Evolutionary conservation across 2,329 filamentous ascomycete species (phyloP).

Genomic region (Rugonectria rugulosa): DNA sequence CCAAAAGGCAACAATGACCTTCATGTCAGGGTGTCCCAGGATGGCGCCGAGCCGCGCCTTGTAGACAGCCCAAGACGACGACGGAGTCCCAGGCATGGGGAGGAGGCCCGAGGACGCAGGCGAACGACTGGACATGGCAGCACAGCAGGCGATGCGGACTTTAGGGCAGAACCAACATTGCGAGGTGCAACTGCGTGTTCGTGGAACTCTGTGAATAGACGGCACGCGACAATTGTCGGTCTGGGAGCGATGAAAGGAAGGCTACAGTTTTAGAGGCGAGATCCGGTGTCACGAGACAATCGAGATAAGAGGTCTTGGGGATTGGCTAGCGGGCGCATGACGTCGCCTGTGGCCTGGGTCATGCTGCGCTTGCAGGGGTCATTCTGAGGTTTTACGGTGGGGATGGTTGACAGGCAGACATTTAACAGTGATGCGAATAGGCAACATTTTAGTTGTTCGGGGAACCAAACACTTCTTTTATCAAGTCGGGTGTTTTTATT

Average conservation of each 20-base stretch:
- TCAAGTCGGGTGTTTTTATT: too few relatives aligned
- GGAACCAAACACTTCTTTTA: too few relatives aligned
- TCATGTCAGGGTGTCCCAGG: constrained; percentile 72
- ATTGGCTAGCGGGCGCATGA: background rate
- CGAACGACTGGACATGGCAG: constrained; percentile 46
- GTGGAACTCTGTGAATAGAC: background rate
- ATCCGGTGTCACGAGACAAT: background rate
- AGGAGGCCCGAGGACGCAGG: constrained; percentile 56
- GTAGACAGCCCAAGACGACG: constrained; percentile 78
- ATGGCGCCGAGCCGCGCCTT: constrained; percentile 68
- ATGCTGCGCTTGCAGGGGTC: too few relatives aligned
- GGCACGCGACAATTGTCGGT: too few relatives aligned
- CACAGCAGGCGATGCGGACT: constrained; percentile 3
- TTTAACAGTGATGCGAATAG: too few relatives aligned
- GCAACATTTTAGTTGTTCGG: too few relatives aligned
- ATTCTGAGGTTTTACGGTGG: too few relatives aligned
- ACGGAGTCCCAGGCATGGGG: constrained; percentile 64
- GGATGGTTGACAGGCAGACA: too few relatives aligned
- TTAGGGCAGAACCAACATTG: constrained; percentile 10
- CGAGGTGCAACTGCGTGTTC: background rate
- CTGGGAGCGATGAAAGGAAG: too few relatives aligned
- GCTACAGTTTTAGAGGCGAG: too few relatives aligned
- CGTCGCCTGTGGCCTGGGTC: too few relatives aligned
- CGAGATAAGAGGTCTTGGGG: background rate
- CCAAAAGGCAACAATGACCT: constrained; percentile 87